Evolutionary conservation across 306 rosid genomes (phyloP), one percentile per base, ranked within the genome.

Genomic region (Herpetospermum pedunculosum): DNA sequence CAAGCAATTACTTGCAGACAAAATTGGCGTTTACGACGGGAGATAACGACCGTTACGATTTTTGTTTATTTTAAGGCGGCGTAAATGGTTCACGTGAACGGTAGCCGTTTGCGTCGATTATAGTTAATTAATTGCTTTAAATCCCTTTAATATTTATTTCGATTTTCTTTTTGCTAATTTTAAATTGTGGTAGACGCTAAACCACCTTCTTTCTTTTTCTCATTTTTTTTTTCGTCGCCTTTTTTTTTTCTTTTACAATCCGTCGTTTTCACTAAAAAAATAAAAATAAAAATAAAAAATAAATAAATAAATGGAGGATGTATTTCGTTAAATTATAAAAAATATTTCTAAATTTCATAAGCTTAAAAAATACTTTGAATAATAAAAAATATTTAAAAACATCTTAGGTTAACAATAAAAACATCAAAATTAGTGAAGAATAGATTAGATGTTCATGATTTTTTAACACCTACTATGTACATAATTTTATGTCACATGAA

Each of bases 81-180:
- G 72, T 67, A 23, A 40, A 15, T n/a, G 70, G 28, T 63, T 63
- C 47, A 32, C 69, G 69, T 60, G 44, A 34, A 60, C 68, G 46
- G 46, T 19, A 6, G 18, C 64, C 64, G 37, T 12, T 57, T 28
- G 4, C 35, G 9, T 57, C 19, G 26, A 11, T 9, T 55, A 26
- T 25, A 55, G 12, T 55, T 55, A 25, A 55, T 55, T 25, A 55
- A 4, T 55, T 55, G 1, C 30, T 55, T 55, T 26, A 25, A 25
- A 10, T 4, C 14, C 16, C 25, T 25, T 54, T 10, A 54, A 25
- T 54, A 23, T 25, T 54, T 54, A 6, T 54, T 54, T 18, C 9
- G 16, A 54, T 0, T 21, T 9, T 23, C 25, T 25, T n/a, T n/a
- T n/a, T n/a, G n/a, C 4, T 19, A 50, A 1, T 50, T 50, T 8